Conservation (phyloP, 1,284 basidiomycete genomes). For the Leccinum griseonigrum region DNA sequence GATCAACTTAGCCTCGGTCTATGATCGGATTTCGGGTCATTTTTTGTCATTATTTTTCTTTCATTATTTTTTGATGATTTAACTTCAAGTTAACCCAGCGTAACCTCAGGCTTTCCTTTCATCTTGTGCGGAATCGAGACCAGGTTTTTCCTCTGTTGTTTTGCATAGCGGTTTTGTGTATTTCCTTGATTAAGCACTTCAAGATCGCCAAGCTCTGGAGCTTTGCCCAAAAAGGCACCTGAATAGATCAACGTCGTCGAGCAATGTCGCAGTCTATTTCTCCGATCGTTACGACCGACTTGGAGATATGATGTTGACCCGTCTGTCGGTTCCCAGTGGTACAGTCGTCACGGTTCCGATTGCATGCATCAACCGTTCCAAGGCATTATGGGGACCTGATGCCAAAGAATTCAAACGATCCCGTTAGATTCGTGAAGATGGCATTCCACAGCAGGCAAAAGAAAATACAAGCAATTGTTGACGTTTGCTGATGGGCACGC, state of each 20-base stretch:
- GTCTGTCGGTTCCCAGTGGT: slow-evolving; percentile 44
- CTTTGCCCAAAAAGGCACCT: too few species aligned
- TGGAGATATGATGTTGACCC: slow-evolving; percentile 11
- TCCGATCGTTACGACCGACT: too few species aligned
- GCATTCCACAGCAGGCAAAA: slow-evolving; percentile 23
- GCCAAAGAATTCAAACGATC: slow-evolving; percentile 31
- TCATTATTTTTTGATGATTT: slow-evolving; percentile 3
- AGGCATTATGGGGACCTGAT: slow-evolving; percentile 44
- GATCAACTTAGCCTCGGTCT: neutral
- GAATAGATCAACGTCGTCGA: too few species aligned
- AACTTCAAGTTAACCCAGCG: slow-evolving; percentile 8
- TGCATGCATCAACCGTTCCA: slow-evolving; percentile 45
- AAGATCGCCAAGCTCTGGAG: neutral
- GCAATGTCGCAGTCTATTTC: too few species aligned
- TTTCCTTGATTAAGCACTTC: slow-evolving; percentile 17
- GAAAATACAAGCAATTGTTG: slow-evolving; percentile 41
- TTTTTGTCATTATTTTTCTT: neutral
- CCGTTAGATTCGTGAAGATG: slow-evolving; percentile 11
- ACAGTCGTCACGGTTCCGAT: slow-evolving; percentile 43
- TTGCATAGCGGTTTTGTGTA: slow-evolving; percentile 22
- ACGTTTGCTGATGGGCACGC: slow-evolving; percentile 46
- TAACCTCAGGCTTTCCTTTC: neutral
- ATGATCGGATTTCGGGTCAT: neutral
- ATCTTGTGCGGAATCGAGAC: slow-evolving; percentile 7
- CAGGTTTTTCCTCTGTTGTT: slow-evolving; percentile 21